These are phyloP conservation scores for Lipomyces spencermartinsiae DNA, from an alignment of 805 yeast genomes.

Conservation along the genomic window DNA sequence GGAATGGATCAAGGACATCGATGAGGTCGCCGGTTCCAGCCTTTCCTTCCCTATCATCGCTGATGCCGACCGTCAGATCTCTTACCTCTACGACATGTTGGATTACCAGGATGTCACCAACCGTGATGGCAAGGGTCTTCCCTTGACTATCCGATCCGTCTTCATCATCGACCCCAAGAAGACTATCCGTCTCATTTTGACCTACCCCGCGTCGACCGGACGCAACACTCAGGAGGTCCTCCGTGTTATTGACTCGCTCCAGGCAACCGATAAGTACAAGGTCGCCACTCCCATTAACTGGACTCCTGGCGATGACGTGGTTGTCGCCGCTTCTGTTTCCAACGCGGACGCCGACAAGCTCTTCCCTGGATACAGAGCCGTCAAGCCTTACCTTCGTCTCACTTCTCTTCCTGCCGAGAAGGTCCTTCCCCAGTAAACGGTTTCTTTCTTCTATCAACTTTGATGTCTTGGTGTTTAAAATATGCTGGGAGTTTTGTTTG, in stretches of 20 bases:
- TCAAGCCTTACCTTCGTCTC: conserved; percentile 91
- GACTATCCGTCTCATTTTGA: conserved; percentile 83
- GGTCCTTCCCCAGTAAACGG: conserved; percentile 13
- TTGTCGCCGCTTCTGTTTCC: conserved; percentile 87
- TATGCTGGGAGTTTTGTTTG: not conserved
- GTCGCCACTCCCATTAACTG: conserved; percentile 88
- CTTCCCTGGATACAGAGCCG: conserved; percentile 86
- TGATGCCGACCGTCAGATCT: conserved; percentile 83
- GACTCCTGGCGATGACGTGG: conserved; percentile 79
- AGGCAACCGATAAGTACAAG: conserved; percentile 83
- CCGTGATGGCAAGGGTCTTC: conserved; percentile 72
- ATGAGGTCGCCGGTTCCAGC: conserved; percentile 72
- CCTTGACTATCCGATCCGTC: conserved; percentile 91
- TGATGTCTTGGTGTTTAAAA: not conserved
- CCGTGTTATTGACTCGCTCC: conserved; percentile 90
- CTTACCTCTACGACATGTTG: conserved; percentile 83
- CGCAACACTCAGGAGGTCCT: conserved; percentile 94
- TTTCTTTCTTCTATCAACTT: not conserved
- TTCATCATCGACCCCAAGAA: conserved; percentile 91
- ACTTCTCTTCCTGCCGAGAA: conserved; percentile 47
- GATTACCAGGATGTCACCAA: conserved; percentile 85
- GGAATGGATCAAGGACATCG: conserved; percentile 91
- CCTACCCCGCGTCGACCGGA: conserved; percentile 95
- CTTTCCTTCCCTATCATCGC: conserved; percentile 91
- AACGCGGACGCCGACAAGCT: conserved; percentile 83